Conservation (phyloP, 1,139 yeast genomes). For the Saccharomycopsis phalli region DNA sequence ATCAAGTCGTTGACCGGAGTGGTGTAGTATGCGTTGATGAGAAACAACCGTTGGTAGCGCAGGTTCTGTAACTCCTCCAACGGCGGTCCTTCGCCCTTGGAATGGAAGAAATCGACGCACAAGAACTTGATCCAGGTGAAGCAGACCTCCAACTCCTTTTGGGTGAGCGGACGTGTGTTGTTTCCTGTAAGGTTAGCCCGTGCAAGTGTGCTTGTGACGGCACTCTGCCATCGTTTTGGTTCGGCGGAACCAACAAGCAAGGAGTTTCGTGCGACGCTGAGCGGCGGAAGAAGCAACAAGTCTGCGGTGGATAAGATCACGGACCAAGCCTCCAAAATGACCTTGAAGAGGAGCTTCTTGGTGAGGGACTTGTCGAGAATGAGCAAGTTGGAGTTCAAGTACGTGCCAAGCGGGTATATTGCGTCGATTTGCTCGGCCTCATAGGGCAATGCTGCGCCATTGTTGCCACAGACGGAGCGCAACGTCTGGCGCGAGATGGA, state of each 20-base stretch:
- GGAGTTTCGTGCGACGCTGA: conserved; percentile 47
- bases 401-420: conserved; percentile 66
- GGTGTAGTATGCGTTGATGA: conserved; percentile 64
- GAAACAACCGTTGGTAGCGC: conserved; percentile 53
- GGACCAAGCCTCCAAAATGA: conserved; percentile 74
- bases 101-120: conserved; percentile 66
- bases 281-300: conserved; percentile 57
- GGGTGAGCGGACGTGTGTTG: conserved; percentile 47
- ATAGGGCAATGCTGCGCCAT: conserved; percentile 39
- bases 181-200: conserved; percentile 37
- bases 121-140: conserved; percentile 64
- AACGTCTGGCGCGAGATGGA: conserved; percentile 41
- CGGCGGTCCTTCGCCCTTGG: conserved; percentile 78
- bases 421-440: conserved; percentile 56
- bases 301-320: conserved; percentile 60
- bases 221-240: conserved; percentile 36
- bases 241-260: conserved; percentile 23
- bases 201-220: conserved; percentile 25
- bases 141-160: conserved; percentile 57
- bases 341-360: conserved; percentile 47
- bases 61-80: conserved; percentile 54
- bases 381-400: conserved; percentile 59
- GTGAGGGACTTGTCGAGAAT: conserved; percentile 60
- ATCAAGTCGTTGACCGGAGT: conserved; percentile 41
- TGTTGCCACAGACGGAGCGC: conserved; percentile 44